phyloP scores from a whole-genome alignment of 2,329 filamentous ascomycete genomes.

The Aspergillus melleus region DNA sequence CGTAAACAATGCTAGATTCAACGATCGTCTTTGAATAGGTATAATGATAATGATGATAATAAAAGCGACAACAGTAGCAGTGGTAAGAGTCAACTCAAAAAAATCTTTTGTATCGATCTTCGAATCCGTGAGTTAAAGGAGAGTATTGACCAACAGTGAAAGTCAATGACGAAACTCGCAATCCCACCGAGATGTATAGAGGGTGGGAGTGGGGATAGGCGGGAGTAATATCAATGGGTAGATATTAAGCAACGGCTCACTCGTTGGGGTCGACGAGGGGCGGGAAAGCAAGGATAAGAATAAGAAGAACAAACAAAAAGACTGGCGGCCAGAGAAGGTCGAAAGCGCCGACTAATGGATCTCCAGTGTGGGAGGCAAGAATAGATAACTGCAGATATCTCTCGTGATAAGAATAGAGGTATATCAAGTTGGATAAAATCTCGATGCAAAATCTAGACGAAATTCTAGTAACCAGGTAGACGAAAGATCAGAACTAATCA shows the following conservation, averaged over 20 bases:
- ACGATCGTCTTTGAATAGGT: too few relatives aligned
- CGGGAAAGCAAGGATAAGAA: background rate
- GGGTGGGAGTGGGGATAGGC: background rate
- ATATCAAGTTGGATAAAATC: background rate
- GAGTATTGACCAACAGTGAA: background rate
- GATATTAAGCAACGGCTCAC: background rate
- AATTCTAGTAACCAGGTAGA: background rate
- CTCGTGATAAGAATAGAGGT: background rate
- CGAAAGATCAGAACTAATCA: slow-evolving; percentile 1
- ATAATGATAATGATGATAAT: background rate
- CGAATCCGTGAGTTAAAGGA: background rate
- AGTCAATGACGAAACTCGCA: background rate
- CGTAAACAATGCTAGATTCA: too few relatives aligned
- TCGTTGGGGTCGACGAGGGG: background rate
- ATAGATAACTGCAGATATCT: background rate
- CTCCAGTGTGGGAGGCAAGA: background rate
- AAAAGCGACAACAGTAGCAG: background rate
- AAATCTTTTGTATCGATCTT: background rate
- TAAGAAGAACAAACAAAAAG: background rate
- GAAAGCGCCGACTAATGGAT: background rate
- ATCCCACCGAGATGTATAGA: background rate
- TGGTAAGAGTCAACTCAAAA: background rate
- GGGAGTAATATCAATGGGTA: background rate
- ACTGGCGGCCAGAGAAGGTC: background rate
- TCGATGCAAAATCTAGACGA: slow-evolving; percentile 1